Evolutionary conservation across 306 rosid genomes (phyloP).

Genomic region (barrel medic (Medicago truncatula)): DNA sequence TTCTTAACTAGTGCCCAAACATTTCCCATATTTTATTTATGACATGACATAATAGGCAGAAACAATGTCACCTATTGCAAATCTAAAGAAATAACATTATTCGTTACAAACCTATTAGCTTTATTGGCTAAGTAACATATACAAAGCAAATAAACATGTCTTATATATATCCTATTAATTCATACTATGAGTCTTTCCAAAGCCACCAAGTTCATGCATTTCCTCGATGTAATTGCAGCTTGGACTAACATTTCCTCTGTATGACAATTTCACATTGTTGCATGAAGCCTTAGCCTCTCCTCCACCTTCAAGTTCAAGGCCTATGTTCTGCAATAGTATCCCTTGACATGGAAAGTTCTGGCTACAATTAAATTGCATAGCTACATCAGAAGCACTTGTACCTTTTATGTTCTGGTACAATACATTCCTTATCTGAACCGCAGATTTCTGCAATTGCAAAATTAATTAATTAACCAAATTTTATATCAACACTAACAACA

Average conservation of each 20-base stretch:
- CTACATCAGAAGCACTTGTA: slow-evolving; percentile 70
- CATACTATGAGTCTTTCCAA: background rate
- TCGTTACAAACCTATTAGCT: background rate
- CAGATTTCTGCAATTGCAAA: slow-evolving; percentile 48
- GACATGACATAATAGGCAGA: background rate
- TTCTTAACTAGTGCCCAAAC: no score
- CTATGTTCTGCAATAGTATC: slow-evolving; percentile 60
- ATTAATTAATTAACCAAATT: background rate
- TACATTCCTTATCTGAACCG: slow-evolving; percentile 68
- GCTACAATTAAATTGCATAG: slow-evolving; percentile 72
- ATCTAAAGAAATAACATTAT: background rate
- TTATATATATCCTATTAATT: background rate
- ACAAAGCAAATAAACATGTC: background rate
- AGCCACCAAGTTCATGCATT: background rate
- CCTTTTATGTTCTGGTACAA: slow-evolving; percentile 72
- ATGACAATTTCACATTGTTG: slow-evolving; percentile 43
- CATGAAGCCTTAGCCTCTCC: slow-evolving; percentile 53
- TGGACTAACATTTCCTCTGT: slow-evolving; percentile 55
- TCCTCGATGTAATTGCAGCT: slow-evolving; percentile 41
- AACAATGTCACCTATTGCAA: background rate
- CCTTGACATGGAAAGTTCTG: slow-evolving; percentile 57
- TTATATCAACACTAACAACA: background rate
- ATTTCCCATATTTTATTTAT: slow-evolving; percentile 5
- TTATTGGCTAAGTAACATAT: background rate
- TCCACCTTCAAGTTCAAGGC: slow-evolving; percentile 40